phyloP scores from a whole-genome alignment of 768 basidiomycete species.

The Glaciozyma martinii region DNA sequence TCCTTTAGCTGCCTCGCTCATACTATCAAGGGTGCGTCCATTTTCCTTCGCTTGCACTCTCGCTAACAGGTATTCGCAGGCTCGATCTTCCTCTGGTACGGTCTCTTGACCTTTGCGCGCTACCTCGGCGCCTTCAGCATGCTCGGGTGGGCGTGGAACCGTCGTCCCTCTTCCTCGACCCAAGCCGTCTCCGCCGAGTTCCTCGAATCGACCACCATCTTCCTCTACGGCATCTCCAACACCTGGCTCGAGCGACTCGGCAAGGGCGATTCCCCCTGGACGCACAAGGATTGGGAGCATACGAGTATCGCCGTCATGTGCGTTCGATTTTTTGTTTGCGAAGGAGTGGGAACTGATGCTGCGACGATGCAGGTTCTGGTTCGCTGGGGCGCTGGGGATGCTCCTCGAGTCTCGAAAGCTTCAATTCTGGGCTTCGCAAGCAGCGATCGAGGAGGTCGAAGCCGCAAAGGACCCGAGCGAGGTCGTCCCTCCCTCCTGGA shows the following conservation, averaged over 20 bases:
- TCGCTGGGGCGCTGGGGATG: conserved; percentile 81
- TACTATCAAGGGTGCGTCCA: conserved; percentile 56
- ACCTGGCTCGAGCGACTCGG: conserved; percentile 98
- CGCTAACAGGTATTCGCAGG: conserved; percentile 46
- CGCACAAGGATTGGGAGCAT: conserved; percentile 86
- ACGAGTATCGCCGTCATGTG: conserved; percentile 73
- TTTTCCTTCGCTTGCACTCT: not conserved
- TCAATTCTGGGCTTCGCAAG: conserved; percentile 62
- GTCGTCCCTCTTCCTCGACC: conserved; percentile 40
- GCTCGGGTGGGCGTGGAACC: conserved; percentile 93
- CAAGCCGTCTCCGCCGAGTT: conserved; percentile 38
- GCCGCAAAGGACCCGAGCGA: not conserved
- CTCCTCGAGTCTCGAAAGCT: conserved; percentile 70
- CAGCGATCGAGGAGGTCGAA: conserved; percentile 45
- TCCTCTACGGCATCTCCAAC: conserved; percentile 64
- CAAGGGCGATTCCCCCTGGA: conserved; percentile 66
- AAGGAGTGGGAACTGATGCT: no score
- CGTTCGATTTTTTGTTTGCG: conserved; percentile 30
- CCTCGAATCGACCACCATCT: conserved; percentile 50
- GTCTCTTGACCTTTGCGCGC: conserved; percentile 80
- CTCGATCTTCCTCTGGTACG: conserved; percentile 85
- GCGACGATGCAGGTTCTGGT: conserved; percentile 70
- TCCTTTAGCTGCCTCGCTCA: conserved; percentile 70
- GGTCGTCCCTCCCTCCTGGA: conserved; percentile 59
- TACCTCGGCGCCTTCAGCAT: conserved; percentile 82